Evolutionary conservation across 2,329 filamentous ascomycete species (phyloP).

Genomic region (Pyricularia sp.): DNA sequence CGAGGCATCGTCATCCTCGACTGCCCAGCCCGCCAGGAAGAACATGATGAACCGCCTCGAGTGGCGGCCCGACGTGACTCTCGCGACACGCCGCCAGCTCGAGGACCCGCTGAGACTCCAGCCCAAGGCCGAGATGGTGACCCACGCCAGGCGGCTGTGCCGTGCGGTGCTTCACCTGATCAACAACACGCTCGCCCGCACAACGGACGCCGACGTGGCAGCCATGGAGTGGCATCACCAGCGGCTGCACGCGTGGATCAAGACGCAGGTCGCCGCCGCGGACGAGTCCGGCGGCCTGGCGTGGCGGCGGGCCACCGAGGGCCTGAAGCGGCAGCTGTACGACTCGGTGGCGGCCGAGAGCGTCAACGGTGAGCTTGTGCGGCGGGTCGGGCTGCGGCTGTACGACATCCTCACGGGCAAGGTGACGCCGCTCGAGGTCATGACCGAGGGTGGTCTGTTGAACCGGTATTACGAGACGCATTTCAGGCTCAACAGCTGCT

Average conservation of each 20-base stretch:
- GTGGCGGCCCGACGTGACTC: neutral
- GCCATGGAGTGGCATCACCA: neutral
- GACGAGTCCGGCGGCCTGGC: neutral
- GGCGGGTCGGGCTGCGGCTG: conserved; percentile 6
- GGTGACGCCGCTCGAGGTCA: conserved; percentile 6
- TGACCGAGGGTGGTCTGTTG: conserved; percentile 9
- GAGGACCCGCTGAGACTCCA: neutral
- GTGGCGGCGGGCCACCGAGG: neutral
- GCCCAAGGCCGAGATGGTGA: neutral
- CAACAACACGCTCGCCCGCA: neutral
- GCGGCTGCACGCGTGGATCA: neutral
- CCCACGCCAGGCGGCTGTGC: neutral
- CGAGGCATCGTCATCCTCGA: neutral
- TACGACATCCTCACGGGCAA: conserved; percentile 5
- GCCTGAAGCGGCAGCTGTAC: neutral
- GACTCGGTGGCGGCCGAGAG: neutral
- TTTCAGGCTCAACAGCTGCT: neutral
- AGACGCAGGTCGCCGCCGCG: neutral
- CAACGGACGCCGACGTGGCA: neutral
- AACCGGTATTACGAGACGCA: conserved; percentile 7
- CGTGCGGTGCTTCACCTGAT: neutral
- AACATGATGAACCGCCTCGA: neutral
- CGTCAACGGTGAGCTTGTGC: conserved; percentile 7
- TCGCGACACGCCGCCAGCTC: neutral
- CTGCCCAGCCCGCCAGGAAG: neutral